Evolutionary conservation across 495 filamentous ascomycete species (phyloP).

Genomic region (Umbilicaria muhlenbergii): DNA sequence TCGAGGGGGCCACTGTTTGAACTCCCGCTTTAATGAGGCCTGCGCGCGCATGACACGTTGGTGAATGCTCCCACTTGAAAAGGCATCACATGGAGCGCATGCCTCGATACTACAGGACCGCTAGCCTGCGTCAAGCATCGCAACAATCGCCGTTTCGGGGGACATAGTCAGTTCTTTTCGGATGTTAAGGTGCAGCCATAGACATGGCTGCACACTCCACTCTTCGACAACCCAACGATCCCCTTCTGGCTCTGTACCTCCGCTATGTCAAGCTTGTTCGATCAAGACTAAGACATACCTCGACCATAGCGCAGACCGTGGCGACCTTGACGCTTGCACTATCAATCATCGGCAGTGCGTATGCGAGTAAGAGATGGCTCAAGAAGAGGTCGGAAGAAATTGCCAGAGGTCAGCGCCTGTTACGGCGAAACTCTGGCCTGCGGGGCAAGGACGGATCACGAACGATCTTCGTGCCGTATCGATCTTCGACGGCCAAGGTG

Average conservation of each 20-base stretch:
- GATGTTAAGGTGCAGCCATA: no score
- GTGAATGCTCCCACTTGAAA: no score
- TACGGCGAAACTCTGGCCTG: slow-evolving; percentile 85
- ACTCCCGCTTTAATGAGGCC: no score
- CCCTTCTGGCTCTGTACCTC: slow-evolving; percentile 48
- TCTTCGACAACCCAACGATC: slow-evolving; percentile 52
- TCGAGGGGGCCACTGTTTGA: no score
- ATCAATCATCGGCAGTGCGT: slow-evolving; percentile 59
- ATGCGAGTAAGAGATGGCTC: slow-evolving; percentile 63
- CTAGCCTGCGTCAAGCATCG: no score
- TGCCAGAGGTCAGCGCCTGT: slow-evolving; percentile 59
- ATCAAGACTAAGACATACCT: slow-evolving; percentile 41
- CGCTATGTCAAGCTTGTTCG: slow-evolving; percentile 50
- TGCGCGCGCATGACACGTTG: no score
- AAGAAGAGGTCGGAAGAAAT: slow-evolving; percentile 53
- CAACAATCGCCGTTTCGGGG: no score
- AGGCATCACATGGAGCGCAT: no score
- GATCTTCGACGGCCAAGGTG: slow-evolving; percentile 69
- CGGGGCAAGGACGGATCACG: slow-evolving; percentile 86
- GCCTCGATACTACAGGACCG: no score
- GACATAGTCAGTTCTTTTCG: no score
- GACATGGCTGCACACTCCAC: slow-evolving; percentile 79
- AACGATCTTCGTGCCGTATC: slow-evolving; percentile 89
- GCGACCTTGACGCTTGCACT: slow-evolving; percentile 57
- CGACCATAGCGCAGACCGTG: slow-evolving; percentile 52